Evolutionary conservation across 352 stramenopile genomes (phyloP), one percentile per base, ranked within the genome.

Genomic region (Phytophthora niederhauseri): DNA sequence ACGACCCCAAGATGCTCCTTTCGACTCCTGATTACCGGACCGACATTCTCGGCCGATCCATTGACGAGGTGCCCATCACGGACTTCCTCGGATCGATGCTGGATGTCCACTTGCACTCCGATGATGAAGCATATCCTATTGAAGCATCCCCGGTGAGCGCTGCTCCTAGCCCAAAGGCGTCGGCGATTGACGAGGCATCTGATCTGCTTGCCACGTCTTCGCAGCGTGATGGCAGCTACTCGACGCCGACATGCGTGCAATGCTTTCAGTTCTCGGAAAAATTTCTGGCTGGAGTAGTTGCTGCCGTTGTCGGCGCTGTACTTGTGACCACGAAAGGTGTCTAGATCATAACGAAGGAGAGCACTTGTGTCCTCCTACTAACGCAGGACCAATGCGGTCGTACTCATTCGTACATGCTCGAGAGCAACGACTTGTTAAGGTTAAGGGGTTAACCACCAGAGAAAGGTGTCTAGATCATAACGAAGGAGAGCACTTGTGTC

Each of bases 1-100:
- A 96, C 72, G 87, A 96, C 64, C 89, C 89, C 1, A 85, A 79
- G 52, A 92, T 94, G 80, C 82, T 97, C 22, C 79, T 83, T 41
- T 96, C 90, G 8, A 96, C 82, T 20, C 87, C 88, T 1, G 88
- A 92, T 52, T 91, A 89, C 58, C 82, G 89, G 51, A 89, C 75
- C 5, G 86, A 94, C 51, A 87, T 94, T 24, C 76, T 96, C 11
- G 79, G 80, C 0, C 86, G 89, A 19, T 74, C 83, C 8, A 84
- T 96, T 58, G 75, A 92, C 31, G 67, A 84, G 4, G 84, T 95
- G 3, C 83, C 81, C 8, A 92, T 97, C 72, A 96, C 90, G 4
- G 90, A 97, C 58, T 96, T 97, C 67, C 77, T 97, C n/a, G 89
- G 90, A 6, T 96, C 90, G 4, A 89, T 97, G 20, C 65, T 97